Conservation (phyloP, 192 early-diverging fungal genomes). For the Spizellomyces sp. region DNA sequence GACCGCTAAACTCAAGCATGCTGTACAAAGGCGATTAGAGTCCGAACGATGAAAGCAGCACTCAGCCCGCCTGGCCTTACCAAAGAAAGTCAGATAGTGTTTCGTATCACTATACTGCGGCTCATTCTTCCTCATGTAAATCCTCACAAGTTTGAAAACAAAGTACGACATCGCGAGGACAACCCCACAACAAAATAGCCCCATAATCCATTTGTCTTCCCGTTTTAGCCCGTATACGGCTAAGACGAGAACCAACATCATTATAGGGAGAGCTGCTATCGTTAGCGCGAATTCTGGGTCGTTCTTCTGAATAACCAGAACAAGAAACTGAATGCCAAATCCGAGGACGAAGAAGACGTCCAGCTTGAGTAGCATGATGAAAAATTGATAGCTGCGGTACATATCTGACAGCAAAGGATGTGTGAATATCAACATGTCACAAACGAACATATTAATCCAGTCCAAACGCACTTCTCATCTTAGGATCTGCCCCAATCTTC, state of each 20-base stretch:
- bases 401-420: slow-evolving; percentile 27
- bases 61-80: slow-evolving; percentile 20
- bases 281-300: slow-evolving; percentile 46
- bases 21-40: slow-evolving; percentile 31
- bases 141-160: slow-evolving; percentile 65
- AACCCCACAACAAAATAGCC: slow-evolving; percentile 59
- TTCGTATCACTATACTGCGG: slow-evolving; percentile 43
- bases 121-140: slow-evolving; percentile 41
- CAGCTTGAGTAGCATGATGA: slow-evolving; percentile 76
- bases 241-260: slow-evolving; percentile 59
- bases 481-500: slow-evolving; percentile 56
- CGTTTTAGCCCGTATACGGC: slow-evolving; percentile 69
- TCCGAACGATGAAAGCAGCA: slow-evolving; percentile 1
- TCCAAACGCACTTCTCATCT: slow-evolving; percentile 40
- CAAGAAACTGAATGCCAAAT: slow-evolving; percentile 71
- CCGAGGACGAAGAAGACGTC: slow-evolving; percentile 80
- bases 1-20: slow-evolving; percentile 46
- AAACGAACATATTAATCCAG: slow-evolving; percentile 37
- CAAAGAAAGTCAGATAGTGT: slow-evolving; percentile 54
- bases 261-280: slow-evolving; percentile 63
- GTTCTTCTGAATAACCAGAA: slow-evolving; percentile 50
- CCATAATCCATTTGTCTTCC: slow-evolving; percentile 63
- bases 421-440: not conserved
- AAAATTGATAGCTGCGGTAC: slow-evolving; percentile 69
- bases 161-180: slow-evolving; percentile 66